Base-by-base conservation (phyloP, 1,139 yeast genomes). In the Arxiozyma slooffiae region DNA sequence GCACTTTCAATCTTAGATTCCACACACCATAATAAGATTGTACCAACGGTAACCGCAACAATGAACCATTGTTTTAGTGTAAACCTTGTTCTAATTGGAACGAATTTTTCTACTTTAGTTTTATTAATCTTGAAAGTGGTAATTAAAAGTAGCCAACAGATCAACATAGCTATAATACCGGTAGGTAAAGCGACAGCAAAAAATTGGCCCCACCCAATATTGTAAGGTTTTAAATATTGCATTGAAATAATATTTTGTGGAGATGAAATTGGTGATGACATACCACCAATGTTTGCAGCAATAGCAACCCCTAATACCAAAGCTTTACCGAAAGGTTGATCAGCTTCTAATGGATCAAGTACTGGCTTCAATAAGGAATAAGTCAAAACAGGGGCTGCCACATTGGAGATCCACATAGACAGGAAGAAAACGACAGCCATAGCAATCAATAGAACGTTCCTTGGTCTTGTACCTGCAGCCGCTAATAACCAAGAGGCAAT, bases 401-500 rank as follows among this genome's bases (percentile, higher is more conserved):
- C 89, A 58, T 82, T 82, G 1, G 87, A 81, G 36, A 82, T 82
- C 86, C 88, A 82, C 86, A 82, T 82, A 3, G 87, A 80, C 17
- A 83, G 73, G 68, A 82, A 82, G 52, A 82, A 69, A 0, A 87
- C 80, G 41, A 82, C 85, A 46, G 76, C 68, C 88, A 82, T 82
- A 51, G 82, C 77, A 34, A 85, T 77, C 40, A 82, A 65, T 47
- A 82, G 66, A n/a, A 82, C 82, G 43, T 76, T 72, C 53, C 83
- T 74, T 36, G 90, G 90, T 51, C 77, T 79, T 2, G 82, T 79
- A 44, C 89, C 89, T 0, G 88, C 85, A 53, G 71, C 69, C 1
- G 82, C 75, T 49, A 82, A 67, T 45, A 82, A 75, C 76, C 81
- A 80, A 1, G 87, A 80, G 2, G 87, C 81, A 20, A 81, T 68